These are phyloP conservation scores for Apophysomyces sp. DNA, from an alignment of 371 early-diverging fungal species.

Conservation along the genomic window DNA sequence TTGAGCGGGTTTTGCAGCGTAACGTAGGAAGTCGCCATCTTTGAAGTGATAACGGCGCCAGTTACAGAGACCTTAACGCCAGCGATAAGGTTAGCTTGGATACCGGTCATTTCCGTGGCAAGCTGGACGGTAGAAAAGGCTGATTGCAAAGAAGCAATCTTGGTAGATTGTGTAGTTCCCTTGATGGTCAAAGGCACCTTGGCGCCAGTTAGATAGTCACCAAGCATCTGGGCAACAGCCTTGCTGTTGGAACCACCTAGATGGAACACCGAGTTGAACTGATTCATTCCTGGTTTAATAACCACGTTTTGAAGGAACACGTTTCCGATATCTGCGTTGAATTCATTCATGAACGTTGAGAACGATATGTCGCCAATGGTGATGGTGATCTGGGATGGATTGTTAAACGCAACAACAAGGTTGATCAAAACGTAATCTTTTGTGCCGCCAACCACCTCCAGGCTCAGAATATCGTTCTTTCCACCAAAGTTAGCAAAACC, in stretches of 20 bases:
- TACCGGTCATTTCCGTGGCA: constrained; percentile 47
- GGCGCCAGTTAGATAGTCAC: constrained; percentile 37
- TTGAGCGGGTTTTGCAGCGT: constrained; percentile 50
- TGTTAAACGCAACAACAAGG: constrained; percentile 38
- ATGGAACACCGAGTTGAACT: constrained; percentile 10
- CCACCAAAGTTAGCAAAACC: constrained; percentile 47
- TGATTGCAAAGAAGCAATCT: constrained; percentile 41
- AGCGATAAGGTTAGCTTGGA: constrained; percentile 36
- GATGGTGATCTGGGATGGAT: constrained; percentile 53
- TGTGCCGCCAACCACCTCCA: constrained; percentile 45
- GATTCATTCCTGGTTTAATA: neutral
- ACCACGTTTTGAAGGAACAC: constrained; percentile 9
- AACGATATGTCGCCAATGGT: constrained; percentile 42
- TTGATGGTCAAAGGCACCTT: constrained; percentile 42
- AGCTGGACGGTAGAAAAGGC: constrained; percentile 46
- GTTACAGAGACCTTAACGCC: constrained; percentile 17
- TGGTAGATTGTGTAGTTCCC: constrained; percentile 40
- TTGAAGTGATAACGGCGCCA: neutral
- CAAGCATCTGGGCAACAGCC: constrained; percentile 26
- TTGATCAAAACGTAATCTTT: constrained; percentile 31
- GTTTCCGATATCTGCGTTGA: constrained; percentile 13
- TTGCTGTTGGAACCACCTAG: constrained; percentile 23
- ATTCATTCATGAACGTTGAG: constrained; percentile 20
- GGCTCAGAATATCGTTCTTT: constrained; percentile 34
- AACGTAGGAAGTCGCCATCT: constrained; percentile 22